Percentiles rank a stretch among this genome's conserved stretches.
phyloP scores from a whole-genome alignment of 768 basidiomycete genomes.

The Pleurotus tuoliensis region DNA sequence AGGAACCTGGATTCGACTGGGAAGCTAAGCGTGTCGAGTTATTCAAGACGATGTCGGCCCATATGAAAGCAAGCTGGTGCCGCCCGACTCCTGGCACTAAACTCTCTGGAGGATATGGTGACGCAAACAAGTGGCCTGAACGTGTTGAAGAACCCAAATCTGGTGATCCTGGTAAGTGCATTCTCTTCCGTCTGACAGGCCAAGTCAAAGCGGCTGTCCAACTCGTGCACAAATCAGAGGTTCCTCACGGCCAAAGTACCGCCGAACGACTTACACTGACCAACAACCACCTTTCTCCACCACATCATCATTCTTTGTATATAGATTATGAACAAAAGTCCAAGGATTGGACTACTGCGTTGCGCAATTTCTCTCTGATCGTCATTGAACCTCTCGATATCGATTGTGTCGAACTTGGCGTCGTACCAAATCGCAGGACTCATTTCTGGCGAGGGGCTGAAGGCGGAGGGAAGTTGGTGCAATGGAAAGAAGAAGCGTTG shows the following conservation, averaged over 20 bases:
- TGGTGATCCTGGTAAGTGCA: background rate
- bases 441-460: constrained; percentile 35
- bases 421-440: constrained; percentile 55
- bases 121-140: constrained; percentile 59
- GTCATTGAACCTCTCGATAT: constrained; percentile 68
- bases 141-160: constrained; percentile 43
- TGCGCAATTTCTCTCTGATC: constrained; percentile 67
- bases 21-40: constrained; percentile 55
- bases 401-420: constrained; percentile 63
- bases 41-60: constrained; percentile 55
- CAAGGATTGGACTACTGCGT: constrained; percentile 47
- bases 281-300: background rate
- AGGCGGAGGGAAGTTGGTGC: constrained; percentile 26
- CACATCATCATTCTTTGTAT: constrained; percentile 9
- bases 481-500: constrained; percentile 58
- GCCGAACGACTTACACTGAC: background rate
- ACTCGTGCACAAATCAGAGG: background rate
- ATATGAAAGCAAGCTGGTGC: constrained; percentile 72
- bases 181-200: background rate
- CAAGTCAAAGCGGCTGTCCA: background rate
- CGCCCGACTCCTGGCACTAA: constrained; percentile 61
- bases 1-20: constrained; percentile 54
- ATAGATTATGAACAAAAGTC: constrained; percentile 38
- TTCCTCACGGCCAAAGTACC: background rate
- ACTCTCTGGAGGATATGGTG: constrained; percentile 49